Evolutionary conservation across 108 stramenopile genomes (phyloP), one percentile per base, ranked within the genome.

Genomic region (Mediolabrus comicus): DNA sequence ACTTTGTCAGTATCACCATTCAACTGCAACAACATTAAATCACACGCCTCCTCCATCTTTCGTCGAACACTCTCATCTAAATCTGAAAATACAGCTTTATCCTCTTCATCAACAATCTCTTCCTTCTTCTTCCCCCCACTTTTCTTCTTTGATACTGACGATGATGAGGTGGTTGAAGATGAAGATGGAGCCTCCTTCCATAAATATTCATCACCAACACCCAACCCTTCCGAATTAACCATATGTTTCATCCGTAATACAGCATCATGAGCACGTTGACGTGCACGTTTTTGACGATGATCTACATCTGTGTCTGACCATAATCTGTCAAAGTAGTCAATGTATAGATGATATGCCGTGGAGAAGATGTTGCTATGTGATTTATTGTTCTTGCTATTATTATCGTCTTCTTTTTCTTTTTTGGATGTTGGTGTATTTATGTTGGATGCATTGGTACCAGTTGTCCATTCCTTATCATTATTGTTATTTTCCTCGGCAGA

Each of bases 271-370:
- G 78, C 78, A n/a, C 60, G 46, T 62, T 63, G 61, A 8, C 59
- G 68, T 6, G 73, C 68, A 0, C 69, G 19, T 24, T 62, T 59
- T 30, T 58, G 52, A 3, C 78, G 66, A 9, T 74, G 67, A 17
- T 41, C 53, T 12, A 65, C 55, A 41, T 69, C 73, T 3, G 78
- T 79, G 22, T 79, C 78, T 33, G 73, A 41, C 78, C 78, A 79
- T 6, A 79, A 60, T 22, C 73, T 59, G 26, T 70, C 68, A 31
- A 79, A 70, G 67, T 79, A 79, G 51, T 74, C 74, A 28, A 64
- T 54, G 68, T 79, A 79, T 30, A 79, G 68, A 32, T 70, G 74
- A 28, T 79, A 79, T 27, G 74, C 73, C 30, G 63, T 49, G 19
- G 33, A 29, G 49, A 78, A 52, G 14, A 60, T 54, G 54, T 78